These are phyloP conservation scores for Spinacia oleracea DNA, from an alignment of 179 eudicot species.

Conservation along the genomic window DNA sequence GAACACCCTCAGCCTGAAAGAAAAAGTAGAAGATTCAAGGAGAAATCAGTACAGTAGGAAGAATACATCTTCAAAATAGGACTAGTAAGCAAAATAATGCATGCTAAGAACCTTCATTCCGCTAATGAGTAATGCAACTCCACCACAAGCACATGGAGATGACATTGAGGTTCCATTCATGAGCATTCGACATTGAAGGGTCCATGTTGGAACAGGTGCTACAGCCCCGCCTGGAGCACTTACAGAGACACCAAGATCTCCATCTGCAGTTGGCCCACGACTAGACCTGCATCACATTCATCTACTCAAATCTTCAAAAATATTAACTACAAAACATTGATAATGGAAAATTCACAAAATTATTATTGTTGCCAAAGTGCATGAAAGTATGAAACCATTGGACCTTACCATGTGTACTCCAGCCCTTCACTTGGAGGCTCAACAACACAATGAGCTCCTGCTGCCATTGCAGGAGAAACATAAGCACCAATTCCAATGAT, in stretches of 20 bases:
- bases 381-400: not conserved
- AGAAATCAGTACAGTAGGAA: conserved; percentile 15
- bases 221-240: conserved; percentile 99
- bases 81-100: conserved; percentile 20
- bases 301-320: conserved; percentile 23
- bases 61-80: not conserved
- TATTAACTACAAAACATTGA: not conserved
- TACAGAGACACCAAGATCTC: conserved; percentile 87
- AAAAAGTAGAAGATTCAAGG: conserved; percentile 20
- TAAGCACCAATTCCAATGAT: conserved; percentile 98
- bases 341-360: no score
- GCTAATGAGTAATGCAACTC: conserved; percentile 82
- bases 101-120: conserved; percentile 83
- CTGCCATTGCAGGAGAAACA: conserved; percentile 99
- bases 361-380: not conserved
- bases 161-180: conserved; percentile 99
- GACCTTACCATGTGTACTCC: conserved; percentile 87
- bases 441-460: conserved; percentile 90
- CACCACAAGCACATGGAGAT: conserved; percentile 98
- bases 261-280: conserved; percentile 97
- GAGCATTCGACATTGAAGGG: conserved; percentile 90
- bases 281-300: conserved; percentile 78
- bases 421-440: conserved; percentile 91
- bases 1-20: conserved; percentile 80
- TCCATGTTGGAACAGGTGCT: conserved; percentile 99